phyloP scores from a whole-genome alignment of 1,284 basidiomycete genomes.

The Trichosporon coremiiforme region DNA sequence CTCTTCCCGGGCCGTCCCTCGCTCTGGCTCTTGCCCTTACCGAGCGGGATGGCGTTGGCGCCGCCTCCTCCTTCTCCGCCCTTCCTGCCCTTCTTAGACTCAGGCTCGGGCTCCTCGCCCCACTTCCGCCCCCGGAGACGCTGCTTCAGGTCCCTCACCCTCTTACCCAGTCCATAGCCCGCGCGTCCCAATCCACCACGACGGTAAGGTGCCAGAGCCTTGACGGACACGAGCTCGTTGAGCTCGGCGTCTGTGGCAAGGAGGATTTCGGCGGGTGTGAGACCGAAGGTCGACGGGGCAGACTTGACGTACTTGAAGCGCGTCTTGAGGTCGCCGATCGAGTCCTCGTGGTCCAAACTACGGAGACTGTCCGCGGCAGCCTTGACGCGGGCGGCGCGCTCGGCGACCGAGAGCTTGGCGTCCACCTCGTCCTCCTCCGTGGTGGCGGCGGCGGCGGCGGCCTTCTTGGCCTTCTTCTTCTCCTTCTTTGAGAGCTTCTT shows the following conservation, averaged over 20 bases:
- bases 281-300: constrained; percentile 67
- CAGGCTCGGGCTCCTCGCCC: constrained; percentile 55
- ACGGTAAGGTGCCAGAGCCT: constrained; percentile 88
- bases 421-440: constrained; percentile 55
- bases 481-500: constrained; percentile 59
- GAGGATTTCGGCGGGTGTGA: constrained; percentile 85
- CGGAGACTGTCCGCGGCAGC: constrained; percentile 89
- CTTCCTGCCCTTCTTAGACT: constrained; percentile 13
- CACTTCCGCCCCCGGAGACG: constrained; percentile 60
- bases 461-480: no score
- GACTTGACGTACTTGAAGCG: constrained; percentile 89
- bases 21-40: constrained; percentile 28
- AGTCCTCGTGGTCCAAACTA: constrained; percentile 90
- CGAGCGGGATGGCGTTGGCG: constrained; percentile 25
- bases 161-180: constrained; percentile 69
- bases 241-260: constrained; percentile 90
- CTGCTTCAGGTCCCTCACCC: constrained; percentile 72
- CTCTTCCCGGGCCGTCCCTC: constrained; percentile 46
- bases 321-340: constrained; percentile 88
- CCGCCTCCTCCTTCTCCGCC: constrained; percentile 22
- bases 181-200: constrained; percentile 55
- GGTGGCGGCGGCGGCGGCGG: no score
- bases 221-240: constrained; percentile 85
- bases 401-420: constrained; percentile 67
- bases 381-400: constrained; percentile 74